Evolutionary conservation across 257 asterid species (phyloP).

Genomic region (Solanum bulbocastanum): DNA sequence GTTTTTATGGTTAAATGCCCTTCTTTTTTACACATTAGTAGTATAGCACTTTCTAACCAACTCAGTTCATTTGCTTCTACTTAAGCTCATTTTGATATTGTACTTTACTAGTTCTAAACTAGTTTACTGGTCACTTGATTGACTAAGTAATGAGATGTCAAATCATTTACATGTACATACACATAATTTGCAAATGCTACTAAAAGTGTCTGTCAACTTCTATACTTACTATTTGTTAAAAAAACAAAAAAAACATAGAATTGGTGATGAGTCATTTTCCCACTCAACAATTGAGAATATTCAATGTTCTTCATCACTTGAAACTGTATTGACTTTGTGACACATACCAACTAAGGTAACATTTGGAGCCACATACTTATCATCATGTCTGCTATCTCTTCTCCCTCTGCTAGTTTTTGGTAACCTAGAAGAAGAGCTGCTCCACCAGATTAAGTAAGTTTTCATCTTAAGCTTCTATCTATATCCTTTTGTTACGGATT

Average conservation of each 20-base stretch:
- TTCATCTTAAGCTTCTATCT: background rate
- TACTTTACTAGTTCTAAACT: background rate
- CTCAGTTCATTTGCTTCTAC: background rate
- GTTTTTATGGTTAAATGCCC: too few species aligned
- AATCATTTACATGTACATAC: background rate
- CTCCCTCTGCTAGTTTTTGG: background rate
- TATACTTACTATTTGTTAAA: background rate
- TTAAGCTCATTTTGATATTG: background rate
- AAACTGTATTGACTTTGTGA: background rate
- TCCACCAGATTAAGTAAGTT: background rate
- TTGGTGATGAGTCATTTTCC: background rate
- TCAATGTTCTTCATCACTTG: background rate
- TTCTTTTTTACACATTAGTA: too few species aligned
- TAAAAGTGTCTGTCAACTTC: background rate
- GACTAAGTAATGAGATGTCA: background rate
- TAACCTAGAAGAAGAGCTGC: background rate
- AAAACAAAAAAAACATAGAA: background rate
- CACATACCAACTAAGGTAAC: background rate
- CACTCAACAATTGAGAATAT: background rate
- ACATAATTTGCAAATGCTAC: background rate
- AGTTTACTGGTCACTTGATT: background rate
- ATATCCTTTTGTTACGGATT: too few species aligned
- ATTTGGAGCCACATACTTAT: background rate
- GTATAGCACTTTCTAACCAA: background rate
- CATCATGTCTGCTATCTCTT: background rate